Base-by-base conservation (phyloP, 495 filamentous ascomycete species). In the Parathielavia hyrcaniae region DNA sequence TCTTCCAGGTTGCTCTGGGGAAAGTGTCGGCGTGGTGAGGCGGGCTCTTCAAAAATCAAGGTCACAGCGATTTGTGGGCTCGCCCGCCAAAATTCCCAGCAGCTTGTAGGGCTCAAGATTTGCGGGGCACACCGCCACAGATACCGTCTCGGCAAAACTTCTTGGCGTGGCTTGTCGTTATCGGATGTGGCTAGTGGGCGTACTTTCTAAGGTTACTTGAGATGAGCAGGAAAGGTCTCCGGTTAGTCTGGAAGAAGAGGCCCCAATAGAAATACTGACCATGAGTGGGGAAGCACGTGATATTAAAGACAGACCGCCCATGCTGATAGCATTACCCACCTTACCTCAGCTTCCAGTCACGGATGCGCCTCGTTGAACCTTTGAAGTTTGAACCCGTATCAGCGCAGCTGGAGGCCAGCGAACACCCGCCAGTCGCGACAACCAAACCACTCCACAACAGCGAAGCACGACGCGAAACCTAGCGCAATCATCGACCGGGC, bases 31-130 rank as follows among this genome's bases (percentile, higher is more conserved):
- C 57, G 63, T 68, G 58, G 58, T 49, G 60, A 61, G 66, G 57
- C 66, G 60, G 57, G 61, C 65, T 64, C 61, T 67, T 67, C 68
- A 66, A 71, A 71, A 69, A 65, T 71, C 67, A 51, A 67, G 65
- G 61, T 57, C 64, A 57, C 61, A 55, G 55, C 60, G 67, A 68
- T 70, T 68, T 70, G 67, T 70, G 67, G 67, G 67, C 66, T 66
- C 53, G 59, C 49, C 51, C 58, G 58, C 61, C 61, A 60, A 70
- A 70, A 70, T 70, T 70, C 67, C 60, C 57, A 61, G 63, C 44
- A 48, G 53, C 58, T 66, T 61, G 64, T 68, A 68, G 66, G 66
- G 66, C 65, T 66, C 61, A 57, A 34, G 48, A 68, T 58, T 60
- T 63, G 66, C 61, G 66, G 66, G 66, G 66, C 61, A 53, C 64